Evolutionary conservation across 352 stramenopile genomes (phyloP).

Genomic region (Phytophthora meadii): DNA sequence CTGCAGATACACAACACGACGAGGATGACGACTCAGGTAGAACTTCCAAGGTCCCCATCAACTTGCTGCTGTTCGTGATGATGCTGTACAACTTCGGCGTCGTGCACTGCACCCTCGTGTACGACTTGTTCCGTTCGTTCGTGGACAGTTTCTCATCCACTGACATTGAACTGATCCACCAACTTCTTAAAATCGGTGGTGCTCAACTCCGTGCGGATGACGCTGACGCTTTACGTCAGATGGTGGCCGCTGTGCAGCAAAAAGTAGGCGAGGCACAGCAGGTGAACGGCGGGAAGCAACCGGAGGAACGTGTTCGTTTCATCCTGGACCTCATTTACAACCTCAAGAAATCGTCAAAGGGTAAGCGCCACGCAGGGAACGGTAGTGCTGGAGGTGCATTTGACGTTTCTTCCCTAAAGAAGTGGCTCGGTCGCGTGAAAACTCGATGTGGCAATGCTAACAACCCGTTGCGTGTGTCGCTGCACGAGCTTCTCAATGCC

Average conservation of each 20-base stretch:
- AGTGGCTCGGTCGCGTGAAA: slow-evolving; percentile 96
- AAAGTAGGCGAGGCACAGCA: slow-evolving; percentile 61
- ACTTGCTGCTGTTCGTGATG: slow-evolving; percentile 87
- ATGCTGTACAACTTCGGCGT: slow-evolving; percentile 93
- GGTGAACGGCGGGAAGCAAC: slow-evolving; percentile 38
- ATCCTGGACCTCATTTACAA: slow-evolving; percentile 97
- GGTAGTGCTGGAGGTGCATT: slow-evolving; percentile 38
- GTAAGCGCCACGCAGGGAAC: slow-evolving; percentile 48
- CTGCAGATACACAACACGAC: slow-evolving; percentile 8
- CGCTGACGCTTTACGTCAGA: slow-evolving; percentile 81
- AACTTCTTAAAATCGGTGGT: slow-evolving; percentile 84
- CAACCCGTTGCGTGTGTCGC: slow-evolving; percentile 73
- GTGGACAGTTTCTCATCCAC: slow-evolving; percentile 73
- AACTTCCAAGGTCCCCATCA: slow-evolving; percentile 74
- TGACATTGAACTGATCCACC: slow-evolving; percentile 90
- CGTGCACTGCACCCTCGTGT: slow-evolving; percentile 90
- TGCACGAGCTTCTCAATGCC: slow-evolving; percentile 79
- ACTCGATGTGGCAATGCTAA: slow-evolving; percentile 81
- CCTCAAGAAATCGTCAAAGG: slow-evolving; percentile 96
- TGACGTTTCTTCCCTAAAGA: slow-evolving; percentile 87
- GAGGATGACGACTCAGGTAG: slow-evolving; percentile 39
- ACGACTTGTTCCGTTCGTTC: slow-evolving; percentile 89
- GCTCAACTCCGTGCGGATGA: slow-evolving; percentile 88
- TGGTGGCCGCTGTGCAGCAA: slow-evolving; percentile 84
- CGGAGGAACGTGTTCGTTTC: slow-evolving; percentile 76